These are phyloP conservation scores for Penicillium italicum DNA, from an alignment of 2,329 filamentous ascomycete genomes.

Conservation along the genomic window DNA sequence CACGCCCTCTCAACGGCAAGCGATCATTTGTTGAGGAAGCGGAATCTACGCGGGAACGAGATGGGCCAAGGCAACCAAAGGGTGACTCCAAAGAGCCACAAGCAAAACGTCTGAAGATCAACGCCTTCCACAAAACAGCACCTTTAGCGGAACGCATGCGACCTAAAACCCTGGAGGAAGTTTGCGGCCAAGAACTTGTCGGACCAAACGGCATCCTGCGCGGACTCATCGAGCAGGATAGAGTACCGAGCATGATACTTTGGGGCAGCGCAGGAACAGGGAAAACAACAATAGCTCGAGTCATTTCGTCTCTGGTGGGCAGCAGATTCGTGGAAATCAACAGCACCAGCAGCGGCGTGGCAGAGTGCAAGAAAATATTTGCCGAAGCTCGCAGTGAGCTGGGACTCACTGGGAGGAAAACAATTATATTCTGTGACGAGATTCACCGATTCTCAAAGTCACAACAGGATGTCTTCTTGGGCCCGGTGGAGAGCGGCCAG, in stretches of 20 bases:
- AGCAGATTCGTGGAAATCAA: slow-evolving; percentile 94
- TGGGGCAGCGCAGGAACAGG: slow-evolving; percentile 58
- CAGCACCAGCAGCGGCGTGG: slow-evolving; percentile 81
- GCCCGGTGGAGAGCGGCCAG: slow-evolving; percentile 83
- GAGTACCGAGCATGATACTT: slow-evolving; percentile 90
- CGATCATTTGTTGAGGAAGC: slow-evolving; percentile 30
- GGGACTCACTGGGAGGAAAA: slow-evolving; percentile 77
- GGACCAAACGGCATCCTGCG: slow-evolving; percentile 79
- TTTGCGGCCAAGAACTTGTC: slow-evolving; percentile 88
- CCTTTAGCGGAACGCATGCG: slow-evolving; percentile 94
- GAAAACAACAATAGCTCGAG: slow-evolving; percentile 72
- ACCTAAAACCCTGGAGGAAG: slow-evolving; percentile 75
- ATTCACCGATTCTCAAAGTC: slow-evolving; percentile 87
- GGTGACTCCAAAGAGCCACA: slow-evolving; percentile 39
- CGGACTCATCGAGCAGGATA: slow-evolving; percentile 77
- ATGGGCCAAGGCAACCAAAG: slow-evolving; percentile 23
- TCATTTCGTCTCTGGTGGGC: slow-evolving; percentile 78
- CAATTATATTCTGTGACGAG: slow-evolving; percentile 97
- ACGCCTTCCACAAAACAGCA: slow-evolving; percentile 63
- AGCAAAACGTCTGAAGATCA: slow-evolving; percentile 64
- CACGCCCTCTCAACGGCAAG: slow-evolving; percentile 31
- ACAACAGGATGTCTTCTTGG: slow-evolving; percentile 92
- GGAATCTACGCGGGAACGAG: slow-evolving; percentile 21
- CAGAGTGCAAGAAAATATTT: slow-evolving; percentile 90
- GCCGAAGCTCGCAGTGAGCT: slow-evolving; percentile 77